Base-by-base conservation (phyloP, 1,284 basidiomycete species). In the Rhodotorula sp. region DNA sequence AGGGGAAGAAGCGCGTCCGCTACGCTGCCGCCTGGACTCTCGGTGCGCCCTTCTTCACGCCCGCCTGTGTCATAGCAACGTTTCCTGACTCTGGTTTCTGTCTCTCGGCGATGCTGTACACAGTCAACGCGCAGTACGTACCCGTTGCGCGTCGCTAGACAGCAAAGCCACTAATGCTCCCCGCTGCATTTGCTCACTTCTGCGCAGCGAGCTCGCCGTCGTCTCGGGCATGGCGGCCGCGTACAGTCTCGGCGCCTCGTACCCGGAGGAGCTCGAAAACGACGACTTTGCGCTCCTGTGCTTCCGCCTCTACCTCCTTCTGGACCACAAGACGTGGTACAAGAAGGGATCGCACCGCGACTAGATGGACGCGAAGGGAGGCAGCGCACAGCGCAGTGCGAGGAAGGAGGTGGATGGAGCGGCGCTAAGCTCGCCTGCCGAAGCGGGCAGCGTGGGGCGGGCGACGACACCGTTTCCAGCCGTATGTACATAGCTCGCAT, bases 221-320 rank as follows among this genome's bases (percentile, higher is more conserved):
- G 66, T 85, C 10, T 86, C 85, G 8, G 87, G 88, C 14, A 85
- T 88, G 72, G 84, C 86, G 0, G 87, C 87, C 5, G 87, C 87
- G 4, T 88, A 88, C 75, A 80, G 82, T 55, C 81, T 88, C 7
- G 87, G 87, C 3, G 87, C 86, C 1, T 80, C 83, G 41, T 86
- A 85, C 76, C 82, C 82, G n/a, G 57, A 81, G 64, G 76, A 80
- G 44, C 75, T 81, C 46, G 80, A 81, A 48, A 77, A 81, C 44
- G 80, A 82, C 63, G 58, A 66, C 46, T 77, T 77, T 59, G 77
- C 77, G 7, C 61, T 75, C 13, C 52, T 77, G n/a, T 81, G 78
- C 61, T 80, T 80, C 56, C 84, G 85, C 42, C 79, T 86, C 50
- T 87, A 67, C 64, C 46, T 72, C 45, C 66, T 64, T 45, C 27